Conservation (phyloP, 2,329 filamentous ascomycete species). For the Celoporthe dispersa region DNA sequence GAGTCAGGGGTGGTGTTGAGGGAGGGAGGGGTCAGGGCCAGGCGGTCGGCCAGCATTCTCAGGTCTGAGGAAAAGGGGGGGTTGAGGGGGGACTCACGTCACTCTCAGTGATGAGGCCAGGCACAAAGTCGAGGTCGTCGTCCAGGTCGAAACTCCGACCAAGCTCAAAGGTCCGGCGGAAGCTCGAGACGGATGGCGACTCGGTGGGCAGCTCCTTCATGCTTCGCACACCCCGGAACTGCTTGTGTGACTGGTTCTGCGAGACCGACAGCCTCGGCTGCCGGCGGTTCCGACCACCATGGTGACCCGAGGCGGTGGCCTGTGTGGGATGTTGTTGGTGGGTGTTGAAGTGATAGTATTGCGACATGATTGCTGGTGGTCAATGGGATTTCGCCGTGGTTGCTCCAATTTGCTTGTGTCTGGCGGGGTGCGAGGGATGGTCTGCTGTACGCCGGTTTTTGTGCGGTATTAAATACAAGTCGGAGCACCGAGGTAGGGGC, state of each 20-base stretch:
- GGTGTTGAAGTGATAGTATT: slow-evolving; percentile 67
- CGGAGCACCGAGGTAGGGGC: slow-evolving; percentile 13
- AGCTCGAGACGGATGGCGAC: slow-evolving; percentile 73
- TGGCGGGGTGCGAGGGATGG: slow-evolving; percentile 1
- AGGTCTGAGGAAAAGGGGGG: not conserved
- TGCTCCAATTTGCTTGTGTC: not conserved
- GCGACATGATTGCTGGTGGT: slow-evolving; percentile 53
- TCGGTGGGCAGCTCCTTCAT: slow-evolving; percentile 82
- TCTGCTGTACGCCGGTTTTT: slow-evolving; percentile 16
- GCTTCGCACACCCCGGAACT: slow-evolving; percentile 82
- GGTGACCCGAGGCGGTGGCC: slow-evolving; percentile 63
- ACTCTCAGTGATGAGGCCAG: slow-evolving; percentile 86
- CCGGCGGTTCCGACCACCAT: slow-evolving; percentile 83
- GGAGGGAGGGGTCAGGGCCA: not conserved
- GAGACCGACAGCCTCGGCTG: slow-evolving; percentile 78
- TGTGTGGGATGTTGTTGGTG: slow-evolving; percentile 64
- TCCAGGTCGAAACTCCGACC: slow-evolving; percentile 93
- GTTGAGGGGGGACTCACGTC: slow-evolving; percentile 70
- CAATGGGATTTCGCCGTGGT: not conserved
- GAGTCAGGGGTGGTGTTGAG: not conserved
- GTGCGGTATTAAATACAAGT: slow-evolving; percentile 23
- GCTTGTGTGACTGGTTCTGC: slow-evolving; percentile 78
- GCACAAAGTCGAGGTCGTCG: slow-evolving; percentile 95
- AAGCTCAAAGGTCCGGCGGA: slow-evolving; percentile 87
- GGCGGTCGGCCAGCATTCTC: slow-evolving; percentile 33